Evolutionary conservation across 2,329 filamentous ascomycete genomes (phyloP), one percentile per base, ranked within the genome.

Genomic region (Aureobasidium mangrovei): DNA sequence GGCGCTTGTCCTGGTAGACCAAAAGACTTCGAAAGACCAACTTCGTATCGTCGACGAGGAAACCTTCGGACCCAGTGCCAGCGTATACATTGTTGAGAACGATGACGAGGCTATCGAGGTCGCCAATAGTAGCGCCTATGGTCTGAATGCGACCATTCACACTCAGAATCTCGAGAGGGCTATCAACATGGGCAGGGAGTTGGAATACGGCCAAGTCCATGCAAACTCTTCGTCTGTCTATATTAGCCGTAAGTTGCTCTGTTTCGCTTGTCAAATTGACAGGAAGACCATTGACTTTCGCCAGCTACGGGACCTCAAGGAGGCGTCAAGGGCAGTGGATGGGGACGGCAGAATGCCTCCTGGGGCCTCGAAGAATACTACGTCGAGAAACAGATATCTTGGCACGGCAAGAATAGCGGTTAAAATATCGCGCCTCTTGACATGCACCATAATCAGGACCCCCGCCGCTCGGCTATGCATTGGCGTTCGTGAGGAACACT

Each of bases 341-440:
- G 61, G 61, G 61, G 61, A 3, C 33, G 60, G 24, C 60, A 62
- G 49, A 63, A 63, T 55, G 60, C 60, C 10, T 29, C 52, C 2
- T 63, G 58, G 57, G 61, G 61, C 3, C 40, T 63, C 38, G 54
- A 60, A 29, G 58, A 60, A 43, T 63, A 60, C 35, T 47, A 61
- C 18, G 58, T 64, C 9, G 65, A 68, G 35, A 68, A 67, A 57
- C 67, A 67, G 48, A 66, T 67, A 12, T 67, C 58, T 18, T 66
- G 62, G 58, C 65, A 67, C 59, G 65, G 64, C 5, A 59, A 57
- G 12, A 35, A 52, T 24, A 57, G 54, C 9, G 43, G 43, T 24
- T 18, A 18, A 18, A 18, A 18, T 18, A 18, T 18, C 18, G 18
- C 18, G 18, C 18, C 18, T 18, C 18, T 18, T 18, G 18, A 18